Base-by-base conservation (phyloP, 2,329 filamentous ascomycete species). In the Aurifilum marmelostoma region DNA sequence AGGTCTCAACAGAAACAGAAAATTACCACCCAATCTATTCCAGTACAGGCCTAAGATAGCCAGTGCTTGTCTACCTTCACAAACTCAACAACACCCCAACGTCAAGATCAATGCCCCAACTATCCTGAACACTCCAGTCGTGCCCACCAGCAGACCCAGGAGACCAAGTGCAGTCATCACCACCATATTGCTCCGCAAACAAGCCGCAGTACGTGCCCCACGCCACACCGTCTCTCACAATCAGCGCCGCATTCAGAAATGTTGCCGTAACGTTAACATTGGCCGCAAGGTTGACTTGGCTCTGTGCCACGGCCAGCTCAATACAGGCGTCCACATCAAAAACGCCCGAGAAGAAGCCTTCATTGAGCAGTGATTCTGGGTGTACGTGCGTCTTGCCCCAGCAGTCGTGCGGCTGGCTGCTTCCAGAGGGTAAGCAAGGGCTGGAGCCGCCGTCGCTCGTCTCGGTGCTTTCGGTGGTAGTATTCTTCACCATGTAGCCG, bases 41-140 rank as follows among this genome's bases (percentile, higher is more conserved):
- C 7, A 2, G 14, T 2, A 24, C n/a, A 12, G 12, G 24, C 52
- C 16, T 1, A 14, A 29, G 18, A 34, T 4, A 8, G 34, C 34
- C 34, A n/a, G n/a, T n/a, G 50, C 8, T 12, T 7, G 24, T 27
- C 16, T 29, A 29, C 2, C 12, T 8, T 62, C 37, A 62, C 14
- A 2, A 37, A 1, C 59, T 18, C 37, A 62, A 24, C 3, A 62
- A 27, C 12, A 43, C 37, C 6, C n/a, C 59, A 41, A 62, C n/a
- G 24, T 43, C 59, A 62, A 62, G 2, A n/a, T 62, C 59, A 18
- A 62, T 41, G 37, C 59, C 59, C 59, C 59, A 62, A 18, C 59
- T 62, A 62, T 62, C 59, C 59, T 62, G 59, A 18, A 62, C n/a
- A 27, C n/a, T 43, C 59, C 37, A 62, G 6, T 62, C 34, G 43